A percentile compares a stretch with the other conserved stretches of the same genome.
Evolutionary conservation across 2,329 filamentous ascomycete genomes (phyloP).

Genomic region (Aaosphaeria pasadenensis): DNA sequence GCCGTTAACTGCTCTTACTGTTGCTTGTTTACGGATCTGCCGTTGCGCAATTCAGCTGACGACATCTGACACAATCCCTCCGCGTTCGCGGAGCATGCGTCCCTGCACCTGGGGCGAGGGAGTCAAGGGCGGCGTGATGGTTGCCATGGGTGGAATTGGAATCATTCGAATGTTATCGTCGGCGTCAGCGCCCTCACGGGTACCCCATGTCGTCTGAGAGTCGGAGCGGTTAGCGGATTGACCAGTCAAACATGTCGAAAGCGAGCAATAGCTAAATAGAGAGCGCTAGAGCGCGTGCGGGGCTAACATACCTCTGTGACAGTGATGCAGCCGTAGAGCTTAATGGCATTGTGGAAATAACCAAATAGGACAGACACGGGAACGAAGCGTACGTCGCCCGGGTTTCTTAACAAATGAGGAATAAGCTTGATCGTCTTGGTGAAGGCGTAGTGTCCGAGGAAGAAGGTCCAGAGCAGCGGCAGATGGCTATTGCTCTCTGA

Average conservation of each 20-base stretch:
- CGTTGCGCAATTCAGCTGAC: conserved; percentile 19
- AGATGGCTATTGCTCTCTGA: conserved; percentile 9
- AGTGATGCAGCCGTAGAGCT: conserved; percentile 81
- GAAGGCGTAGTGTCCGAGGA: conserved; percentile 56
- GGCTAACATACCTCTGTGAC: conserved; percentile 42
- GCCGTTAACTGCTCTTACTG: background rate
- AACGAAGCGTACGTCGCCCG: conserved; percentile 74
- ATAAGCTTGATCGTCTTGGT: conserved; percentile 90
- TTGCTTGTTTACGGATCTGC: background rate
- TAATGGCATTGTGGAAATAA: conserved; percentile 89
- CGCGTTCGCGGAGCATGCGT: conserved; percentile 35
- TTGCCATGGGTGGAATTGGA: conserved; percentile 30
- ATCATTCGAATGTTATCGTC: conserved; percentile 51
- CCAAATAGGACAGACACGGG: conserved; percentile 88
- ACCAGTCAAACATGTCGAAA: background rate
- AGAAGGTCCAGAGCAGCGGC: conserved; percentile 28
- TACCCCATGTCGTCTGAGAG: conserved; percentile 86
- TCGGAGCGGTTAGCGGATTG: background rate
- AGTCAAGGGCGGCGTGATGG: conserved; percentile 33
- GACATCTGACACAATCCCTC: conserved; percentile 19
- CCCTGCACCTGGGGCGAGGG: conserved; percentile 30
- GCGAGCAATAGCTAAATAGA: background rate
- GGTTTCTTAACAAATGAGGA: conserved; percentile 81
- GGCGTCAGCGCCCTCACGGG: conserved; percentile 84
- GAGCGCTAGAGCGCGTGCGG: conserved; percentile 16